Evolutionary conservation across 768 basidiomycete species (phyloP), one percentile per base, ranked within the genome.

Genomic region (Amanita fuliginea): DNA sequence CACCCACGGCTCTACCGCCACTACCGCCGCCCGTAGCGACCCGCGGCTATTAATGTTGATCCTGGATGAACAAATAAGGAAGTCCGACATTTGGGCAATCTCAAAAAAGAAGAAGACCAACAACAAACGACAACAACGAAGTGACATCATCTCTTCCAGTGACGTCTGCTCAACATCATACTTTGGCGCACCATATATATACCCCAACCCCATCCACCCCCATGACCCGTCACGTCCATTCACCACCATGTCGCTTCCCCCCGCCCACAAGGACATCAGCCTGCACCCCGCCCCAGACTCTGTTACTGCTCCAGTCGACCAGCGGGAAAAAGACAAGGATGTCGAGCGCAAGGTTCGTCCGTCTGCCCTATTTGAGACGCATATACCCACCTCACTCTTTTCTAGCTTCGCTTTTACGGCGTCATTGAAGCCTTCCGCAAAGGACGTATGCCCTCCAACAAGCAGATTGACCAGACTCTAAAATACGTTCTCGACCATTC

Each of bases 401-500:
- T 36, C 1, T 43, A 81, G 78, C 72, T 95, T 48, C 78, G 78
- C 46, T 67, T 95, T 39, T 94, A 83, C 59, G 88, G 84, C 55
- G 78, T 86, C 48, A 72, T 96, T 53, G 70, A 85, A 55, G 92
- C 91, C 0, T 79, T 96, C 60, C 76, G 86, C 42, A 71, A 81
- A 45, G 88, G 86, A 19, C 81, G 82, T 50, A 70, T 87, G 60
- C 92, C 90, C 6, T 72, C 83, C 49, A 93, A 93, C 67, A 57
- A 63, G 9, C 92, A 96, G 64, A 84, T 94, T 56, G 82, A 89
- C 66, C 57, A 72, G 16, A 75, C 81, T 2, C 73, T 96, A 50
- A 64, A 67, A 46, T 91, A 91, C 61, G 74, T 86, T 37, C 67
- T 78, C 53, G 62, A 72, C 28, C 65, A 75, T 49, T 69, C 70